These are phyloP conservation scores for Hanseniaspora nectarophila DNA, from an alignment of 805 yeast species.

Conservation along the genomic window DNA sequence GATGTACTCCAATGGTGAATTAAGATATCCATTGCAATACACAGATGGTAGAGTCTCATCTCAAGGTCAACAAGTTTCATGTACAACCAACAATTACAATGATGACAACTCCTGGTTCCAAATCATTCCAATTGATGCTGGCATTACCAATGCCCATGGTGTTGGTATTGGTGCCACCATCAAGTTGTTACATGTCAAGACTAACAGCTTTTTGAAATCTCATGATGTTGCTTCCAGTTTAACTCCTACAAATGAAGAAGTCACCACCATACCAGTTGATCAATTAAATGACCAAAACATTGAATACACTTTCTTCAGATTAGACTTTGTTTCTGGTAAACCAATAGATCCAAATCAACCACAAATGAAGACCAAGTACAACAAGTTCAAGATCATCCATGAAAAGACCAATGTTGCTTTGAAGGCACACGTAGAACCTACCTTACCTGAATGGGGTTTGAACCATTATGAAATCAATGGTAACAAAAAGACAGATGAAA, in stretches of 20 bases:
- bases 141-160: conserved; percentile 34
- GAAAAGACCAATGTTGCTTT: conserved; percentile 80
- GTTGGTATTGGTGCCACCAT: conserved; percentile 62
- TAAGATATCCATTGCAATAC: conserved; percentile 74
- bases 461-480: conserved; percentile 91
- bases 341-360: conserved; percentile 32
- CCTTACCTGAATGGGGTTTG: conserved; percentile 92
- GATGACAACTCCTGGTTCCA: conserved; percentile 77
- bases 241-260: conserved; percentile 86
- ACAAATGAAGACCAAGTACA: conserved; percentile 48
- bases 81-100: conserved; percentile 45
- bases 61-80: conserved; percentile 73
- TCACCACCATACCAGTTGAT: conserved; percentile 60
- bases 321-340: conserved; percentile 47
- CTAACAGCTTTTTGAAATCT: conserved; percentile 68
- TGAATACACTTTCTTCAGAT: conserved; percentile 67
- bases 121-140: conserved; percentile 51
- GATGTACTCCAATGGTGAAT: conserved; percentile 50
- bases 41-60: conserved; percentile 94
- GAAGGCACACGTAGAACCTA: conserved; percentile 79
- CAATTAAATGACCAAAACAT: conserved; percentile 42
- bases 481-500: conserved; percentile 63
- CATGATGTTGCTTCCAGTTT: conserved; percentile 96
- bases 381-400: conserved; percentile 61
- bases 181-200: conserved; percentile 68